Evolutionary conservation across 495 filamentous ascomycete species (phyloP).

Genomic region (Aspergillus avenaceus): DNA sequence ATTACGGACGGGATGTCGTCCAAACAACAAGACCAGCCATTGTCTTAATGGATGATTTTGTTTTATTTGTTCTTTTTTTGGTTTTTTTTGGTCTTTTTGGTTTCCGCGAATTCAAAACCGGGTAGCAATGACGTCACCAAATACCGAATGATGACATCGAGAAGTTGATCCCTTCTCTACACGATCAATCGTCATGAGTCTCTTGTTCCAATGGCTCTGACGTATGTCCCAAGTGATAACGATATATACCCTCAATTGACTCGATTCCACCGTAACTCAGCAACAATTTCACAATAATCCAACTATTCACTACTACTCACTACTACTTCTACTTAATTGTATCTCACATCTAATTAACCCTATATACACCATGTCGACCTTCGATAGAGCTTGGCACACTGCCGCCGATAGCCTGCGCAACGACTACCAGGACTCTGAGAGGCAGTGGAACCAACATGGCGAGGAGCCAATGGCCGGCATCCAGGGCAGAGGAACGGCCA

Average conservation of each 20-base stretch:
- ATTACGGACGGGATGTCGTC: too few species aligned
- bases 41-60: too few species aligned
- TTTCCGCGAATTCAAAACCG: background rate
- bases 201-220: background rate
- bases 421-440: conserved; percentile 10
- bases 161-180: background rate
- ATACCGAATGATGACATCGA: conserved; percentile 12
- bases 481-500: conserved; percentile 31
- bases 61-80: background rate
- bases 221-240: too few species aligned
- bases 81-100: background rate
- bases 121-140: conserved; percentile 20
- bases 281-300: too few species aligned
- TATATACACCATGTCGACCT: conserved; percentile 31
- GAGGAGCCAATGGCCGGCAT: conserved; percentile 42
- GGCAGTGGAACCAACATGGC: conserved; percentile 17
- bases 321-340: background rate
- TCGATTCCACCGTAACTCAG: too few species aligned
- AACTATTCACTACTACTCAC: too few species aligned
- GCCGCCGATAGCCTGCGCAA: conserved; percentile 35
- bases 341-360: background rate
- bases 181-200: background rate
- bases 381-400: conserved; percentile 30
- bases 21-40: too few species aligned
- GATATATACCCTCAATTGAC: too few species aligned